Base-by-base conservation (phyloP, 805 yeast genomes). In the Yamadazyma paraphyllophila region DNA sequence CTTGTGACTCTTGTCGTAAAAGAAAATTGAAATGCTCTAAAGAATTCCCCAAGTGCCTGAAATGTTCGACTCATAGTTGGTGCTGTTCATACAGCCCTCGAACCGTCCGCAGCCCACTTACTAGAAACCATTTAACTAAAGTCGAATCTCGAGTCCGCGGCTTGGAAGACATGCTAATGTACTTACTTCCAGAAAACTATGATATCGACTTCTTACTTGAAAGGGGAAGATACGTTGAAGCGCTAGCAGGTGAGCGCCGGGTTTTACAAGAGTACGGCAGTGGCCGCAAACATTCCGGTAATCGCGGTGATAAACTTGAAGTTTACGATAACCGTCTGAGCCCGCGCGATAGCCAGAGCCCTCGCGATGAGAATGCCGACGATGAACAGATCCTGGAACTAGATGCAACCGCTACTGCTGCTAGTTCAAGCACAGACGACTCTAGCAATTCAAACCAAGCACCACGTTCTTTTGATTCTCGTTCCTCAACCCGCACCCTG, bases 1-100 rank as follows among this genome's bases (percentile, higher is more conserved):
- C 82, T 8, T 88, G 96, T 63, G 96, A 88, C 62, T 82, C 91
- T 2, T 88, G 96, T 60, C 77, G 96, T 31, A 78, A 81, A 53
- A 73, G 94, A 45, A 88, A 88, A 64, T 73, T 88, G 48, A 83
- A 82, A 59, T 88, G 96, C 60, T 81, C 95, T 26, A 88, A 87
- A 57, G 88, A 83, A 48, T 73, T 66, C 24, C 96, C 96, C 2
- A 78, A 76, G 51, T 88, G 96, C 58, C 69, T 82, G 37, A 87
- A 87, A 57, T 88, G 96, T 67, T 62, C 73, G 7, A 80, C 77
- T 44, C 88, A 86, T 58, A 71, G 74, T 16, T 83, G 95, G 86
- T 76, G 77, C 27, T 88, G 96, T 62, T 66, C 78, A 1, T 88
- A 88, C 59, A 83, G 91, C 16, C 96, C 96, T 12, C 73, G 86